Percentiles rank a stretch among this genome's conserved stretches.
Evolutionary conservation across 2,329 filamentous ascomycete species (phyloP).

Genomic region (Dactylella cylindrospora): DNA sequence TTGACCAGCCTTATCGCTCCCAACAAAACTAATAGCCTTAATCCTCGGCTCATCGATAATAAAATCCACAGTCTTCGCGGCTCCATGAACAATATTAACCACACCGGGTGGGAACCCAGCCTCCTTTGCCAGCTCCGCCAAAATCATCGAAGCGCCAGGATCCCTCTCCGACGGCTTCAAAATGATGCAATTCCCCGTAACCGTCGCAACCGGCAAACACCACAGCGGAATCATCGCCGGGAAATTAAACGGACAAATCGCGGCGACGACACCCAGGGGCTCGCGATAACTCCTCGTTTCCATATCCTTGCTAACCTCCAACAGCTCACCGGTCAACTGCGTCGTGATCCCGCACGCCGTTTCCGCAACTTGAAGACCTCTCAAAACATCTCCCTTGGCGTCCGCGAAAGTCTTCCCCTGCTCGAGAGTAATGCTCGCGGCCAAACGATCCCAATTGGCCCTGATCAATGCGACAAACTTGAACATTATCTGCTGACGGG

Average conservation of each 20-base stretch:
- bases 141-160: slow-evolving; percentile 80
- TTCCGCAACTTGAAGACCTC: slow-evolving; percentile 81
- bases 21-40: slow-evolving; percentile 84
- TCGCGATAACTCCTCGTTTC: slow-evolving; percentile 81
- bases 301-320: slow-evolving; percentile 88
- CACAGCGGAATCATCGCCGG: slow-evolving; percentile 92
- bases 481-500: slow-evolving; percentile 83
- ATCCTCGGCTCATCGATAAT: slow-evolving; percentile 81
- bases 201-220: slow-evolving; percentile 81
- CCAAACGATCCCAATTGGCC: slow-evolving; percentile 81
- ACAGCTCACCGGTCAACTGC: slow-evolving; percentile 76
- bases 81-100: slow-evolving; percentile 78
- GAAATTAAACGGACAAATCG: slow-evolving; percentile 89
- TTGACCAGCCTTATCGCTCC: slow-evolving; percentile 75
- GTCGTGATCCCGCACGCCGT: slow-evolving; percentile 78
- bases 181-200: slow-evolving; percentile 80
- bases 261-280: slow-evolving; percentile 76
- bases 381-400: slow-evolving; percentile 76
- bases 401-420: slow-evolving; percentile 87
- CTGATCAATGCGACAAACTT: slow-evolving; percentile 76
- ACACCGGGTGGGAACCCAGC: slow-evolving; percentile 81
- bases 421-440: slow-evolving; percentile 81
- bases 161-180: slow-evolving; percentile 86
- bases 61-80: slow-evolving; percentile 79
- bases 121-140: slow-evolving; percentile 75